These are phyloP conservation scores for Coffea canephora DNA, from an alignment of 257 asterid genomes.

Conservation along the genomic window DNA sequence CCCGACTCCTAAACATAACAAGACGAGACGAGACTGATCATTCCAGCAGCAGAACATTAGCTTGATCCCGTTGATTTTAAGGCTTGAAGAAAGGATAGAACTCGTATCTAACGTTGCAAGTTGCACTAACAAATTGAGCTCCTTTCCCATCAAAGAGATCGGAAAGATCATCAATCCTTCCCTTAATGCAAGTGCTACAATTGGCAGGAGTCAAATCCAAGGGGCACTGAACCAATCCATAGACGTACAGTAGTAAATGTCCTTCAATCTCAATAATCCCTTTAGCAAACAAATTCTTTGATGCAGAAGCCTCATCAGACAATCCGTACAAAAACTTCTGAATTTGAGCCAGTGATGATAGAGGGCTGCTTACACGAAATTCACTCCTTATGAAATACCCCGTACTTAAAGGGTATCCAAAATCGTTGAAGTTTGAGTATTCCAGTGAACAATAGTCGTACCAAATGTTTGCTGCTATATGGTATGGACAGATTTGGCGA, in stretches of 20 bases:
- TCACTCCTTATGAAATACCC: neutral
- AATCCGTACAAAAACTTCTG: neutral
- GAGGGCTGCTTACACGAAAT: neutral
- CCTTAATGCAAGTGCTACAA: neutral
- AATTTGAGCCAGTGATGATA: neutral
- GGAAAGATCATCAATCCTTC: neutral
- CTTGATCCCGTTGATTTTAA: neutral
- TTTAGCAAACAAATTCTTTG: neutral
- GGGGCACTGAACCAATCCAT: slow-evolving; percentile 7
- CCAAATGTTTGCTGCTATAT: neutral
- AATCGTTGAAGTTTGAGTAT: neutral
- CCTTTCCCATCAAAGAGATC: neutral
- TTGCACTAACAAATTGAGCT: neutral
- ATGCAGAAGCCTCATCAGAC: neutral
- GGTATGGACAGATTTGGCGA: neutral
- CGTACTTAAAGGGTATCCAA: neutral
- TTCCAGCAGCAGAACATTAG: neutral
- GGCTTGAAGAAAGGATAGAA: neutral
- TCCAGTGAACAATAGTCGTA: neutral
- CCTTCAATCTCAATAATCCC: neutral
- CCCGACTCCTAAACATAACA: neutral
- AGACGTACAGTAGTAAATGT: neutral
- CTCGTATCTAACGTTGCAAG: neutral
- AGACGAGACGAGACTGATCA: neutral
- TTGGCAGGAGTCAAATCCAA: neutral